Conservation (phyloP, 1,139 yeast species). For the Lodderomyces parapsilosis region DNA sequence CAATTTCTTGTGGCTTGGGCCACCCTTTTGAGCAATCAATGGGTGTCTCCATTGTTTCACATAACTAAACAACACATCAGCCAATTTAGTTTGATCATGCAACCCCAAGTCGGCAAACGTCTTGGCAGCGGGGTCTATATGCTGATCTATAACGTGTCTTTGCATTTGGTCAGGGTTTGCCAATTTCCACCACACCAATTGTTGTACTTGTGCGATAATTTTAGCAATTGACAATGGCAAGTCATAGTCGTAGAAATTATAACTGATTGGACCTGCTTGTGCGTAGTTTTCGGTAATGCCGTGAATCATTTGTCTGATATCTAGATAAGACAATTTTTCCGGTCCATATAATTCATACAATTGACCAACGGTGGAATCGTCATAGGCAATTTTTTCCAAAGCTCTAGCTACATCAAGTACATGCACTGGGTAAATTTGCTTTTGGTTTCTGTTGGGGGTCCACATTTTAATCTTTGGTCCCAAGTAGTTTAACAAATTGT, state of each 20-base stretch:
- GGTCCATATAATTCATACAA: conserved; percentile 77
- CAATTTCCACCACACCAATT: conserved; percentile 64
- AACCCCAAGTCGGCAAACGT: conserved; percentile 76
- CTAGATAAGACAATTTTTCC: conserved; percentile 59
- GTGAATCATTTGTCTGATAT: conserved; percentile 69
- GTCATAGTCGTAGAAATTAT: conserved; percentile 31
- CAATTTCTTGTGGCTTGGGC: conserved; percentile 42
- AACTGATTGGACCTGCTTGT: conserved; percentile 52
- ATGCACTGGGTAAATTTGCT: conserved; percentile 70
- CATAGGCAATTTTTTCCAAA: conserved; percentile 74
- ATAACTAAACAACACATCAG: conserved; percentile 66
- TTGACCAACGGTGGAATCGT: conserved; percentile 77
- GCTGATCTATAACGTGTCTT: conserved; percentile 72
- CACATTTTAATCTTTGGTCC: conserved; percentile 56
- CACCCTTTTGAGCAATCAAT: conserved; percentile 48
- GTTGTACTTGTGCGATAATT: conserved; percentile 48
- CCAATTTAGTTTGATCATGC: conserved; percentile 58
- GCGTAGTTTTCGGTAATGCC: conserved; percentile 60
- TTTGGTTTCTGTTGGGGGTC: conserved; percentile 65
- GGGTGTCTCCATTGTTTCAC: conserved; percentile 58
- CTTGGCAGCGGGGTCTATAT: conserved; percentile 57
- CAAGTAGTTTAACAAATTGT: conserved; percentile 65
- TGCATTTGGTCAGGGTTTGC: conserved; percentile 75
- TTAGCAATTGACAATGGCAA: conserved; percentile 43
- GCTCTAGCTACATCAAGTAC: conserved; percentile 79